Percentiles rank a stretch among this genome's conserved stretches.
These are phyloP conservation scores for Hippophae rhamnoides DNA, from an alignment of 306 rosid genomes.

Conservation along the genomic window DNA sequence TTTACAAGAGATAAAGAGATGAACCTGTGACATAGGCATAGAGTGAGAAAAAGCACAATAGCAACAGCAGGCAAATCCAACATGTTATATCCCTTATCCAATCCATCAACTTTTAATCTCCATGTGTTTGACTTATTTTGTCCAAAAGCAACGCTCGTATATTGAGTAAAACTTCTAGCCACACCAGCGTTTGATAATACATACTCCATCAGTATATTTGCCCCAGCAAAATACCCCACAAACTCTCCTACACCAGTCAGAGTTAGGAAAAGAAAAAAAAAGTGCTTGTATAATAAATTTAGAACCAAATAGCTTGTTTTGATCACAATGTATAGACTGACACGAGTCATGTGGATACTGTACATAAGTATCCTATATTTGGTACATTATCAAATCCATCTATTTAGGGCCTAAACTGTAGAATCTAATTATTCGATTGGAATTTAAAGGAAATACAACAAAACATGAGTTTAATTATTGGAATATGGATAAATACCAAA, in stretches of 20 bases:
- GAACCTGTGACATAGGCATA: constrained; percentile 79
- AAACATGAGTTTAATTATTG: not conserved
- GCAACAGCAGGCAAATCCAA: constrained; percentile 93
- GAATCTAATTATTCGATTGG: not conserved
- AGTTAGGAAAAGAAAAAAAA: constrained; percentile 1
- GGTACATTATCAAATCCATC: too few relatives aligned
- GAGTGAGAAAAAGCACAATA: constrained; percentile 76
- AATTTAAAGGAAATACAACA: not conserved
- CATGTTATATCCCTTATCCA: constrained; percentile 51
- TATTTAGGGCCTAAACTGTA: not conserved
- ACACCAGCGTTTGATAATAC: constrained; percentile 89
- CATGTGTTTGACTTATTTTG: constrained; percentile 44
- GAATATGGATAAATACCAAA: constrained; percentile 44
- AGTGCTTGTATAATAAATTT: not conserved
- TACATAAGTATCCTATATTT: too few relatives aligned
- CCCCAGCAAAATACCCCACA: constrained; percentile 89
- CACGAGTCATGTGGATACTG: too few relatives aligned
- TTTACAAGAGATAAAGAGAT: not conserved
- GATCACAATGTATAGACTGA: too few relatives aligned
- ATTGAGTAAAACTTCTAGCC: constrained; percentile 82
- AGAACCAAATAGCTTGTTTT: too few relatives aligned
- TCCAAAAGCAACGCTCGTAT: constrained; percentile 56
- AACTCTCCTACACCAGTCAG: constrained; percentile 56
- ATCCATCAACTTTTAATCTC: constrained; percentile 72
- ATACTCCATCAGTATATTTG: constrained; percentile 86